Evolutionary conservation across 108 stramenopile species (phyloP).

Genomic region (Pseudonitzschia delicatissima): DNA sequence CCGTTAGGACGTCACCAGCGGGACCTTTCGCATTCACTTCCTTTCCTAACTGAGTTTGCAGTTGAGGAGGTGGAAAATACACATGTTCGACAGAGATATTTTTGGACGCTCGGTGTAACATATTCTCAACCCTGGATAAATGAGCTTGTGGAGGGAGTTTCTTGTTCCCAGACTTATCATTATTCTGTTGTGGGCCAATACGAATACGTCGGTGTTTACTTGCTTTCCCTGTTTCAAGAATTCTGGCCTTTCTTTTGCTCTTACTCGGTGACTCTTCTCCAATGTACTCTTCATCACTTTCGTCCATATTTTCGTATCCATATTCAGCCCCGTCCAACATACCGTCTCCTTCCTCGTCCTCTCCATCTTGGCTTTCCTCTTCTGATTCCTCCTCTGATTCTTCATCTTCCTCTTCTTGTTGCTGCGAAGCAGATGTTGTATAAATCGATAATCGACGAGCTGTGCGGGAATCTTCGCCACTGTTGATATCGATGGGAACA

Average conservation of each 20-base stretch:
- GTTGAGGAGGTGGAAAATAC: constrained; percentile 35
- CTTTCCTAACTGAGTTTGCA: constrained; percentile 22
- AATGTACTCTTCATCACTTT: constrained; percentile 41
- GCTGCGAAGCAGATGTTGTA: constrained; percentile 21
- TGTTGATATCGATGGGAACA: constrained; percentile 1
- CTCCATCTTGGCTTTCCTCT: constrained; percentile 32
- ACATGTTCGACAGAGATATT: constrained; percentile 50
- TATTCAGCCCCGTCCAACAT: constrained; percentile 31
- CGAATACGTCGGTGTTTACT: constrained; percentile 33
- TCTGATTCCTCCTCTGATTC: constrained; percentile 39
- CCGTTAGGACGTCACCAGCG: constrained; percentile 31
- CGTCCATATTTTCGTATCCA: constrained; percentile 32
- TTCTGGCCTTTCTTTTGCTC: constrained; percentile 8
- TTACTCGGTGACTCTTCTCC: constrained; percentile 2
- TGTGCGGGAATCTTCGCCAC: neutral
- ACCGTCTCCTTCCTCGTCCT: constrained; percentile 36
- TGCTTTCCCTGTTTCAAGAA: constrained; percentile 31
- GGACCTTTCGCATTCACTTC: constrained; percentile 36
- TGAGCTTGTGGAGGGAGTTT: constrained; percentile 35
- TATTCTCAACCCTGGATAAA: constrained; percentile 36
- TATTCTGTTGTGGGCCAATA: constrained; percentile 45
- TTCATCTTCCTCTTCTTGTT: constrained; percentile 29
- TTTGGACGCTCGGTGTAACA: constrained; percentile 39
- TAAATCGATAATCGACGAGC: constrained; percentile 33
- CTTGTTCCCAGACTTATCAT: constrained; percentile 33